Conservation (phyloP, 805 yeast species). For the Dipodascus geniculatus region DNA sequence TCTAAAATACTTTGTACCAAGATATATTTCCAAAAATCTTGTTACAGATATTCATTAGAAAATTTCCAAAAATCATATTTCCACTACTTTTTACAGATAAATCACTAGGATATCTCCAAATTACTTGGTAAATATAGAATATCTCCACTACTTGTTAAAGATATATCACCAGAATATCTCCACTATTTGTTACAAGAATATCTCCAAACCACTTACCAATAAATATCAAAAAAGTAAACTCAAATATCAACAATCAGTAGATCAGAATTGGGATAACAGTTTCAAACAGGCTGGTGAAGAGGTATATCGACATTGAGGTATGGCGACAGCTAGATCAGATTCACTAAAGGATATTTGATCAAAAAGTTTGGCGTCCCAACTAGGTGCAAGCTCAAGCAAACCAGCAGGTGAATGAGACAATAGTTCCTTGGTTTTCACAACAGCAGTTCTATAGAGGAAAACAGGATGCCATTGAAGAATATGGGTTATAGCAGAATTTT, state of each 20-base stretch:
- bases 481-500: constrained; percentile 56
- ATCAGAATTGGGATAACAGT: constrained; percentile 46
- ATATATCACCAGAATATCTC: constrained; percentile 20
- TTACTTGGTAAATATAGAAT: too few relatives aligned
- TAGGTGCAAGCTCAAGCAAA: constrained; percentile 2
- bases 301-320: constrained; percentile 45
- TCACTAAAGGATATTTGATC: constrained; percentile 38
- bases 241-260: too few relatives aligned
- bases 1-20: too few relatives aligned
- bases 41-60: background rate
- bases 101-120: constrained; percentile 15
- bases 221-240: too few relatives aligned
- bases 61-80: background rate
- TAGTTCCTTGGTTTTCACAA: constrained; percentile 54
- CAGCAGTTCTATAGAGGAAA: constrained; percentile 55
- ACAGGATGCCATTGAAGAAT: constrained; percentile 92
- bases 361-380: constrained; percentile 33
- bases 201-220: too few relatives aligned
- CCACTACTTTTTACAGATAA: too few relatives aligned
- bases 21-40: background rate
- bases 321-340: constrained; percentile 47
- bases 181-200: too few relatives aligned
- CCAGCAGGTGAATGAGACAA: constrained; percentile 24
- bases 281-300: constrained; percentile 49
- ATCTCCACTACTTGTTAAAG: too few relatives aligned